phyloP scores from a whole-genome alignment of 192 early-diverging fungal species.

The Backusella sp. region DNA sequence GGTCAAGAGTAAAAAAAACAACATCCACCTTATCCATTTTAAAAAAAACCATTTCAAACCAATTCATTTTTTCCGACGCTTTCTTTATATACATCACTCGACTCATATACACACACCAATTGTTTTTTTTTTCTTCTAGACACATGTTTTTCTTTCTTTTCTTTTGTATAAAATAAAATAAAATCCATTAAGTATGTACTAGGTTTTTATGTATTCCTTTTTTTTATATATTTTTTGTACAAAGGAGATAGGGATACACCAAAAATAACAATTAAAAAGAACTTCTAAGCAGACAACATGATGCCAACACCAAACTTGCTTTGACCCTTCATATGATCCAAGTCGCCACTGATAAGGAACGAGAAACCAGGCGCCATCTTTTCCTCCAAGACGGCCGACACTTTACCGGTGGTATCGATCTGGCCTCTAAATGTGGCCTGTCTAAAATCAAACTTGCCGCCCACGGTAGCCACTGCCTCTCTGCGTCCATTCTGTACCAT shows the following conservation, averaged over 20 bases:
- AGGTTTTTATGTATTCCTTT: not conserved
- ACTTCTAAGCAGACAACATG: constrained; percentile 77
- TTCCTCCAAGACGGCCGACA: constrained; percentile 90
- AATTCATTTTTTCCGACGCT: not conserved
- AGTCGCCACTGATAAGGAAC: constrained; percentile 88
- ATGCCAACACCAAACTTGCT: constrained; percentile 87
- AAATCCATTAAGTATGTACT: not conserved
- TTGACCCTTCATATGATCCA: constrained; percentile 86
- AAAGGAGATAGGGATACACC: not conserved
- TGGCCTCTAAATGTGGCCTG: constrained; percentile 89
- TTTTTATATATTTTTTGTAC: not conserved
- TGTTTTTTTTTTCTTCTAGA: not conserved
- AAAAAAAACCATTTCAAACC: not conserved
- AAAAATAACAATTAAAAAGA: not conserved
- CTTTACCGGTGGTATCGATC: constrained; percentile 87
- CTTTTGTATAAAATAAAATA: not conserved
- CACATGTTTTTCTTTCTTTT: not conserved
- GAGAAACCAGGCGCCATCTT: constrained; percentile 92
- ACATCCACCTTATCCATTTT: not conserved
- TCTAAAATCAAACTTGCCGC: constrained; percentile 96
- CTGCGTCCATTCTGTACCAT: constrained; percentile 67
- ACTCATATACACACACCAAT: not conserved
- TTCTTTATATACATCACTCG: not conserved
- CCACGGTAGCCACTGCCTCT: constrained; percentile 92
- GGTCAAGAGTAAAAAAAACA: constrained; percentile 64